These are phyloP conservation scores for Didymella lethalis DNA, from an alignment of 2,329 filamentous ascomycete genomes.

Conservation along the genomic window DNA sequence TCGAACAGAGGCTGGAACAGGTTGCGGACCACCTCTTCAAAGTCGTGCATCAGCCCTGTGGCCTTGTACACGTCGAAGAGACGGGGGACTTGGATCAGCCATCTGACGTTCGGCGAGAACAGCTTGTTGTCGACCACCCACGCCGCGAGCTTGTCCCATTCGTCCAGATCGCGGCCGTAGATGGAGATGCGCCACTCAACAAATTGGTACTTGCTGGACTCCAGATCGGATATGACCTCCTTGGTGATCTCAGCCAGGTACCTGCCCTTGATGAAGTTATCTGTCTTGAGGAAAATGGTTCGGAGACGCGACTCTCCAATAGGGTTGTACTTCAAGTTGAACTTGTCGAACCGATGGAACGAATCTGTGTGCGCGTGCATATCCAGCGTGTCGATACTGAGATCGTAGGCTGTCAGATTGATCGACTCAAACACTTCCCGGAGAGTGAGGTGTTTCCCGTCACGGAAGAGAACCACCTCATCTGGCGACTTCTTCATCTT, in stretches of 20 bases:
- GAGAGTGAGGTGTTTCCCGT: slow-evolving; percentile 89
- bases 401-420: slow-evolving; percentile 94
- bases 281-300: slow-evolving; percentile 98
- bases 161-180: slow-evolving; percentile 88
- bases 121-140: slow-evolving; percentile 99
- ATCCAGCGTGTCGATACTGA: slow-evolving; percentile 97
- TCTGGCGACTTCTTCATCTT: slow-evolving; percentile 99
- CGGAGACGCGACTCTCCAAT: slow-evolving; percentile 93
- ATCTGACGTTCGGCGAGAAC: slow-evolving; percentile 96
- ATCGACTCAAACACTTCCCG: slow-evolving; percentile 96
- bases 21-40: slow-evolving; percentile 89
- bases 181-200: slow-evolving; percentile 99
- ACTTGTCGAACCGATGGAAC: slow-evolving; percentile 99
- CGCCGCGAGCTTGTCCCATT: slow-evolving; percentile 96
- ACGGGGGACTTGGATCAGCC: slow-evolving; percentile 94
- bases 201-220: slow-evolving; percentile 99
- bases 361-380: slow-evolving; percentile 99
- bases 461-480: slow-evolving; percentile 89
- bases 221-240: slow-evolving; percentile 94
- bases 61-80: slow-evolving; percentile 96
- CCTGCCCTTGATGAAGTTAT: slow-evolving; percentile 95
- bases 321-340: slow-evolving; percentile 98
- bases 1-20: slow-evolving; percentile 94
- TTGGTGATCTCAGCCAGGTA: slow-evolving; percentile 98
- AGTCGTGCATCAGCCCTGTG: slow-evolving; percentile 83